Percentiles rank a stretch among this genome's conserved stretches.
Evolutionary conservation across 2,329 filamentous ascomycete species (phyloP).

Genomic region (Dryadomyces sulphureus): DNA sequence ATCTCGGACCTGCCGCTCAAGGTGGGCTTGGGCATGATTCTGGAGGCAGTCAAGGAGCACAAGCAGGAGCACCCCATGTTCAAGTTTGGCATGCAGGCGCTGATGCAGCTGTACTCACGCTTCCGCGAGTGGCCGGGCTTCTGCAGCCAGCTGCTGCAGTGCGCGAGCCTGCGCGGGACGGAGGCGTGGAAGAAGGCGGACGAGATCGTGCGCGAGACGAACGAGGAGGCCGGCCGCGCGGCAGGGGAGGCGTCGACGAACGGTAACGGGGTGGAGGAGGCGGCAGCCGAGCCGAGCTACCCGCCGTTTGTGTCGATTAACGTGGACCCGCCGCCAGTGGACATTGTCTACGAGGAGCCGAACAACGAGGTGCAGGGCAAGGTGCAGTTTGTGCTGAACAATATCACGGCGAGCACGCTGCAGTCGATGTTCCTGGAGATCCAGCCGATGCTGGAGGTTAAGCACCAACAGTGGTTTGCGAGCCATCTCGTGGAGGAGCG

Average conservation of each 20-base stretch:
- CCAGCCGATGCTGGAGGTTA: constrained; percentile 59
- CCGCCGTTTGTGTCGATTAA: constrained; percentile 68
- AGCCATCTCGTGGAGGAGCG: constrained; percentile 89
- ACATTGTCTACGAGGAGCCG: constrained; percentile 63
- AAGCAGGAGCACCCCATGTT: constrained; percentile 81
- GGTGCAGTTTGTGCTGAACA: constrained; percentile 92
- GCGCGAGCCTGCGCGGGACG: constrained; percentile 68
- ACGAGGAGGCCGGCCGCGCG: constrained; percentile 33
- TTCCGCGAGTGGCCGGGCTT: constrained; percentile 93
- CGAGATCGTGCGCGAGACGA: constrained; percentile 57
- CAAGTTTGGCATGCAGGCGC: constrained; percentile 90
- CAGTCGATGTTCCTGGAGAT: constrained; percentile 73
- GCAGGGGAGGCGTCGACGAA: constrained; percentile 46
- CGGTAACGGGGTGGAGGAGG: constrained; percentile 51
- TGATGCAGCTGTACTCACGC: constrained; percentile 73
- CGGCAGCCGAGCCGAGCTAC: constrained; percentile 36
- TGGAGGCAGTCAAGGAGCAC: constrained; percentile 88
- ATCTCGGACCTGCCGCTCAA: constrained; percentile 83
- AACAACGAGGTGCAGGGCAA: constrained; percentile 77
- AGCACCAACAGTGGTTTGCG: constrained; percentile 93
- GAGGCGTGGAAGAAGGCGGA: constrained; percentile 74
- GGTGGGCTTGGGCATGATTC: constrained; percentile 90
- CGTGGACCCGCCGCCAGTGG: constrained; percentile 51
- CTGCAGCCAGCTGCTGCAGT: constrained; percentile 70
- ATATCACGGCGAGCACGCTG: constrained; percentile 81